A percentile compares a stretch with the other conserved stretches of the same genome.
Evolutionary conservation across 2,329 filamentous ascomycete genomes (phyloP).

Genomic region (Monosporascus sp.): DNA sequence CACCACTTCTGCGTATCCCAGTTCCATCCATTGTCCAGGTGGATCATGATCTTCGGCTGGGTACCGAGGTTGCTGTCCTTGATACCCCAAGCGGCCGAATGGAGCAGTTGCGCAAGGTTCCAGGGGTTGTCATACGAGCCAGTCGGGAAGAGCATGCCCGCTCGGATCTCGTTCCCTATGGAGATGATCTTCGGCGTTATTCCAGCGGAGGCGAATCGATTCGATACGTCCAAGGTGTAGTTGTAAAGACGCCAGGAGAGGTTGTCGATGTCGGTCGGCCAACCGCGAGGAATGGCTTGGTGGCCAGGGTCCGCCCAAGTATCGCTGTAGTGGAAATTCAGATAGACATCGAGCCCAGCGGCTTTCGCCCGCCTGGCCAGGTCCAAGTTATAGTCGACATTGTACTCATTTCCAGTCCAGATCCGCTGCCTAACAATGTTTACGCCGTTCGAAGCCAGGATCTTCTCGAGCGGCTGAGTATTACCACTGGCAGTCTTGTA

Average conservation of each 20-base stretch:
- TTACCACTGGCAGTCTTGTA: constrained; percentile 55
- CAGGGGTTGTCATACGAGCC: constrained; percentile 48
- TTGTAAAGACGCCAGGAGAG: constrained; percentile 60
- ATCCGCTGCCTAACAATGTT: constrained; percentile 67
- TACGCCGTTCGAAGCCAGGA: constrained; percentile 55
- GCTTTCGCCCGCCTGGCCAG: constrained; percentile 61
- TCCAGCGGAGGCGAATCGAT: constrained; percentile 51
- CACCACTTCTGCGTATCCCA: constrained; percentile 61
- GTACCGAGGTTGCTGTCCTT: constrained; percentile 53
- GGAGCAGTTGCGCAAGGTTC: constrained; percentile 59
- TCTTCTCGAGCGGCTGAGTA: constrained; percentile 53
- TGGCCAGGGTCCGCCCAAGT: constrained; percentile 65
- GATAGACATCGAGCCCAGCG: constrained; percentile 53
- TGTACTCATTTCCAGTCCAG: constrained; percentile 62
- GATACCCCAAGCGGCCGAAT: constrained; percentile 58
- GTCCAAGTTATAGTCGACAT: constrained; percentile 63
- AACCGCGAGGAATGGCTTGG: constrained; percentile 58
- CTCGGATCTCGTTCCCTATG: constrained; percentile 69
- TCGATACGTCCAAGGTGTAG: constrained; percentile 59
- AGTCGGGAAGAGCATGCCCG: constrained; percentile 61
- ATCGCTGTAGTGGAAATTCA: constrained; percentile 63
- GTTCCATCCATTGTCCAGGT: constrained; percentile 71
- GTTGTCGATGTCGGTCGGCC: constrained; percentile 54
- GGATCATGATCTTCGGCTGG: constrained; percentile 65
- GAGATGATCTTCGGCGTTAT: constrained; percentile 58